phyloP scores from a whole-genome alignment of 176 grass and related monocot species.

The Hyparrhenia diplandra region DNA sequence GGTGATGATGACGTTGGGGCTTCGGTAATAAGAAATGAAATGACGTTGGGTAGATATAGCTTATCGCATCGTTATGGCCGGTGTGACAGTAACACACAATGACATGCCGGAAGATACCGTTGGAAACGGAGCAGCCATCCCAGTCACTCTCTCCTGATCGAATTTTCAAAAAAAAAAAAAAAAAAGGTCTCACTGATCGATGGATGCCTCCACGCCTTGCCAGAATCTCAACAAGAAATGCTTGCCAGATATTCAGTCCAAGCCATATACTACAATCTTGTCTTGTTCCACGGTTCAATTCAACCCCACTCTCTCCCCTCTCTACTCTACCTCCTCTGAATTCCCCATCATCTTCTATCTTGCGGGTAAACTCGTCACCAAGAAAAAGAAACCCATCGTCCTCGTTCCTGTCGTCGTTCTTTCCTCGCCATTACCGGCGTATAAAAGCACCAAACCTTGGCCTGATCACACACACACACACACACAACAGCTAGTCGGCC shows the following conservation, averaged over 20 bases:
- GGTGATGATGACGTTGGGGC: background rate
- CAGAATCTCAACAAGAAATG: too few species aligned
- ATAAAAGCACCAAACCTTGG: constrained; percentile 48
- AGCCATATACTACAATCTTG: too few species aligned
- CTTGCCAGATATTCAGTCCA: too few species aligned
- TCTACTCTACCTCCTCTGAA: too few species aligned
- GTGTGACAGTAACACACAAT: too few species aligned
- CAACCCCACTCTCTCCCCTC: background rate
- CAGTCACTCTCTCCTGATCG: too few species aligned
- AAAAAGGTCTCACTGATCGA: too few species aligned
- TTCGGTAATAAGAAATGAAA: background rate
- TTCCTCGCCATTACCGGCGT: background rate
- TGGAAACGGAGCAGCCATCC: too few species aligned
- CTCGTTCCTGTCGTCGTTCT: background rate
- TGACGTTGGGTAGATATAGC: background rate
- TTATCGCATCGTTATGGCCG: background rate
- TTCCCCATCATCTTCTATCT: background rate
- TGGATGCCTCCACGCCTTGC: too few species aligned
- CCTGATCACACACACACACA: too few species aligned
- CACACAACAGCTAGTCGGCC: background rate
- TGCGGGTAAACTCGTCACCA: constrained; percentile 3
- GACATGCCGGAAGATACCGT: constrained; percentile 29
- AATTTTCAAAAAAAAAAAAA: too few species aligned
- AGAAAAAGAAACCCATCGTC: background rate
- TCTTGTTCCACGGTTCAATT: too few species aligned